These are phyloP conservation scores for Epichloe brachyelytri DNA, from an alignment of 2,329 filamentous ascomycete species.

Conservation along the genomic window DNA sequence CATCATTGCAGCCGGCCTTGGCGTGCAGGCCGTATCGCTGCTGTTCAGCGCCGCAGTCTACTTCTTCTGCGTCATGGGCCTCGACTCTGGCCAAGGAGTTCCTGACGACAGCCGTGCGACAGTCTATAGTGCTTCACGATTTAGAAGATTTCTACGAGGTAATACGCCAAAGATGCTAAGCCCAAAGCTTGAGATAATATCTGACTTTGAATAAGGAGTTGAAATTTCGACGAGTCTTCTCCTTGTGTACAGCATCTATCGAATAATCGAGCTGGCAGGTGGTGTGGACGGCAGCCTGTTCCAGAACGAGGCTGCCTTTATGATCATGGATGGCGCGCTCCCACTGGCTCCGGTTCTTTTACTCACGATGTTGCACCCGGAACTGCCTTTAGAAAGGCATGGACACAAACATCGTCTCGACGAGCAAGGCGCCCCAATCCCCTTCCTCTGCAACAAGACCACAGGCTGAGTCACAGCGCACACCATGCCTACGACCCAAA, in stretches of 20 bases:
- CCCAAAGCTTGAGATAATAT: neutral
- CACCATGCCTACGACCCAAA: constrained; percentile 22
- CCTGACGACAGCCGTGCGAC: constrained; percentile 26
- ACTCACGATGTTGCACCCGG: constrained; percentile 25
- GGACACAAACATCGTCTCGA: constrained; percentile 26
- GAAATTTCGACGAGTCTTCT: constrained; percentile 25
- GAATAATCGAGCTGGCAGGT: constrained; percentile 25
- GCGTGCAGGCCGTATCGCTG: constrained; percentile 29
- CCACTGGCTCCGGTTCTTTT: constrained; percentile 24
- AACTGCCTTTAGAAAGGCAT: constrained; percentile 24
- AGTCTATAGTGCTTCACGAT: constrained; percentile 29
- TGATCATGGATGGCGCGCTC: constrained; percentile 28
- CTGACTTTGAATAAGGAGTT: constrained; percentile 16
- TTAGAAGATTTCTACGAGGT: constrained; percentile 33
- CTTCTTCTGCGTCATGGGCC: constrained; percentile 26
- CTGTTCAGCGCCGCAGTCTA: constrained; percentile 25
- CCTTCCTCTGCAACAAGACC: constrained; percentile 7
- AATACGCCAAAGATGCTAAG: neutral
- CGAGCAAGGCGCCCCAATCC: constrained; percentile 10
- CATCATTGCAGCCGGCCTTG: constrained; percentile 31
- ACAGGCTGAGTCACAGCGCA: constrained; percentile 9
- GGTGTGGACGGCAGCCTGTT: constrained; percentile 23
- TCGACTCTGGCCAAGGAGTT: constrained; percentile 23
- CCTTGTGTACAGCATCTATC: constrained; percentile 27
- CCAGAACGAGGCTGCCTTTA: constrained; percentile 24